Conservation (phyloP, 129 eudicot genomes). For the Escallonia rubra region DNA sequence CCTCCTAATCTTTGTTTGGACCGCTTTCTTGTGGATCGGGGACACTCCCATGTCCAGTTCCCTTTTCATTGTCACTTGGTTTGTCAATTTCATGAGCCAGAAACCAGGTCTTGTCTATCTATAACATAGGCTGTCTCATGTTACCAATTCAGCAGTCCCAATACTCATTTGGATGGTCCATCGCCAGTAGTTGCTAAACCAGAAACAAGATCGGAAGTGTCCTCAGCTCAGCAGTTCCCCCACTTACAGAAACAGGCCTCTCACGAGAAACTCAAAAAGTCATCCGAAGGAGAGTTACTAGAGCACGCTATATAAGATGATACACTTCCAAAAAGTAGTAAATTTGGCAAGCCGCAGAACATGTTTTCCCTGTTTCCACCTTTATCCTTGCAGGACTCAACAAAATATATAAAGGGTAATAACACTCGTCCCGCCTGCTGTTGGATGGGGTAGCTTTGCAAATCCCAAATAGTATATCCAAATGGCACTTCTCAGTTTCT, state of each 20-base stretch:
- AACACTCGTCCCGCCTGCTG: too few relatives aligned
- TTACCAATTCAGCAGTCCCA: conserved; percentile 99
- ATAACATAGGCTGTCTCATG: conserved; percentile 85
- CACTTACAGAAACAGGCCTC: conserved; percentile 98
- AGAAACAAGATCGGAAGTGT: conserved; percentile 87
- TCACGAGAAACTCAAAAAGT: too few relatives aligned
- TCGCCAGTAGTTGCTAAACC: conserved; percentile 98
- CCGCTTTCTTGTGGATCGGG: conserved; percentile 63
- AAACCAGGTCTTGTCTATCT: conserved; percentile 97
- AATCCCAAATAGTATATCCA: too few relatives aligned
- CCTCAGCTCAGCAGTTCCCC: conserved; percentile 91
- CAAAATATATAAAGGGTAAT: too few relatives aligned
- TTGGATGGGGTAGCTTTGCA: too few relatives aligned
- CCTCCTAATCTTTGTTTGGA: conserved; percentile 72
- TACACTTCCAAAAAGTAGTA: too few relatives aligned
- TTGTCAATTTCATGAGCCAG: conserved; percentile 97
- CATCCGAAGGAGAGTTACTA: too few relatives aligned
- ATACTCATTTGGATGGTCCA: conserved; percentile 84
- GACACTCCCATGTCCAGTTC: conserved; percentile 61
- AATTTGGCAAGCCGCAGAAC: too few relatives aligned
- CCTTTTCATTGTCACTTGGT: conserved; percentile 95
- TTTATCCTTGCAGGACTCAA: too few relatives aligned
- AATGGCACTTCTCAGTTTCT: too few relatives aligned
- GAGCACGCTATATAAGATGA: too few relatives aligned
- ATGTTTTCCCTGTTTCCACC: too few relatives aligned